Percentiles rank a stretch among this genome's conserved stretches.
Conservation (phyloP, 371 early-diverging fungal species). For the Mortierella sp. region DNA sequence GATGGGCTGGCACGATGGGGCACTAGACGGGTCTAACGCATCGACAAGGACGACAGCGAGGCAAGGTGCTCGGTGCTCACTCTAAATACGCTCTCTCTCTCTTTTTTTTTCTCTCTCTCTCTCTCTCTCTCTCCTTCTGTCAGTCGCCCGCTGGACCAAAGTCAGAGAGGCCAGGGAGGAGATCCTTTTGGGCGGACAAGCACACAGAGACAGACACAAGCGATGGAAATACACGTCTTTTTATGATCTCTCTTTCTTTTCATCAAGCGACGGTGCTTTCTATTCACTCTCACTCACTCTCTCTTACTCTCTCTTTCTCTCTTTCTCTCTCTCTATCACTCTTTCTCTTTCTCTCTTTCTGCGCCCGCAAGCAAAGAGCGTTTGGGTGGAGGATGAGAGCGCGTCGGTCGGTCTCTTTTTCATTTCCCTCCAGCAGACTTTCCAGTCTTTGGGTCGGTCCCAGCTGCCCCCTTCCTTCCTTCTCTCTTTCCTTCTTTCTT, state of each 20-base stretch:
- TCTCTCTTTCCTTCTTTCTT: slow-evolving; percentile 1
- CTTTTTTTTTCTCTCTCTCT: background rate
- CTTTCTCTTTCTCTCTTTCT: no score
- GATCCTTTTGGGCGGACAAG: slow-evolving; percentile 3
- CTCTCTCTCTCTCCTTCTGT: slow-evolving; percentile 1
- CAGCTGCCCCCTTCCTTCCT: background rate
- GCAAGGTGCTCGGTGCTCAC: no score
- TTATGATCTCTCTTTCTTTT: background rate
- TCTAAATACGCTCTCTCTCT: background rate
- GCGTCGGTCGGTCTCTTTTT: background rate
- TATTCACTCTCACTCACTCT: no score
- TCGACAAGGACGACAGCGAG: no score
- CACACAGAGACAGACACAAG: background rate
- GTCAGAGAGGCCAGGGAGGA: no score
- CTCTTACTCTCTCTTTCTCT: background rate
- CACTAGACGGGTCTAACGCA: no score
- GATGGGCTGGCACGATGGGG: no score
- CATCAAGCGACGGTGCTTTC: no score
- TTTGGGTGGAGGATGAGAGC: no score
- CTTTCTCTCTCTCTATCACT: no score
- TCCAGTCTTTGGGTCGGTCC: no score
- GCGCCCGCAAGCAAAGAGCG: no score
- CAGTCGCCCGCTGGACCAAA: background rate
- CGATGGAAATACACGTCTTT: background rate
- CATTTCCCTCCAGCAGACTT: background rate